Evolutionary conservation across 768 basidiomycete genomes (phyloP).

Genomic region (Rhodosporidiobolus sp.): DNA sequence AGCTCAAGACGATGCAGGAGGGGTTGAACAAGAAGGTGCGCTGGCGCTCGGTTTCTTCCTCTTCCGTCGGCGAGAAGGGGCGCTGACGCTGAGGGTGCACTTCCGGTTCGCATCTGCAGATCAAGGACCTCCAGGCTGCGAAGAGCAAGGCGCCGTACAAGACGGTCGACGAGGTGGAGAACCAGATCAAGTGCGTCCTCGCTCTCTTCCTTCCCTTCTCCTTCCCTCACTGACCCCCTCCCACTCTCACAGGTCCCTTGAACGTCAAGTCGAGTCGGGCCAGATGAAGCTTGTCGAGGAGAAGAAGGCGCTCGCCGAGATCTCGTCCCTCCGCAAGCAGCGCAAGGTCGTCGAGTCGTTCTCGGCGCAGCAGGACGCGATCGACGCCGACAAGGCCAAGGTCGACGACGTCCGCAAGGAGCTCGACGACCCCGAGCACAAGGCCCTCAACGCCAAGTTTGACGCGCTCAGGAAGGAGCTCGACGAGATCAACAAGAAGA

Average conservation of each 20-base stretch:
- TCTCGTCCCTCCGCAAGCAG: conserved; percentile 52
- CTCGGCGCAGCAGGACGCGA: conserved; percentile 70
- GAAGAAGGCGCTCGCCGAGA: conserved; percentile 90
- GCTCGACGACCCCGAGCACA: conserved; percentile 84
- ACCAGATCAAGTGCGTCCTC: conserved; percentile 69
- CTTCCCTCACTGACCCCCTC: not conserved
- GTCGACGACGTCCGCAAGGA: conserved; percentile 76
- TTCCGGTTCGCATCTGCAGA: conserved; percentile 52
- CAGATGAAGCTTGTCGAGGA: conserved; percentile 88
- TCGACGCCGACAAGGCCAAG: conserved; percentile 70
- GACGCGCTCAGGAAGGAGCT: conserved; percentile 79
- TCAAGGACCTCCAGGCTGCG: conserved; percentile 79
- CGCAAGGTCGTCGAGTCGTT: conserved; percentile 67
- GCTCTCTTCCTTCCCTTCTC: not conserved
- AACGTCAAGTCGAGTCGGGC: conserved; percentile 89
- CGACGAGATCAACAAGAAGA: conserved; percentile 77
- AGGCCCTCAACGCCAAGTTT: conserved; percentile 74
- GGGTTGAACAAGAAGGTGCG: conserved; percentile 73
- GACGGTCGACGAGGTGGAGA: conserved; percentile 78
- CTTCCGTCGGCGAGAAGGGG: not conserved
- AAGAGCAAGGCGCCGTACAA: conserved; percentile 76
- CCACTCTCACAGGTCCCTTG: conserved; percentile 46
- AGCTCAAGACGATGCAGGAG: conserved; percentile 76
- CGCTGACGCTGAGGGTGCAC: not conserved
- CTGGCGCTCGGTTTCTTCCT: not conserved